Percentiles rank a stretch among this genome's conserved stretches.
phyloP scores from a whole-genome alignment of 805 yeast species.

The Novakomyces olei region DNA sequence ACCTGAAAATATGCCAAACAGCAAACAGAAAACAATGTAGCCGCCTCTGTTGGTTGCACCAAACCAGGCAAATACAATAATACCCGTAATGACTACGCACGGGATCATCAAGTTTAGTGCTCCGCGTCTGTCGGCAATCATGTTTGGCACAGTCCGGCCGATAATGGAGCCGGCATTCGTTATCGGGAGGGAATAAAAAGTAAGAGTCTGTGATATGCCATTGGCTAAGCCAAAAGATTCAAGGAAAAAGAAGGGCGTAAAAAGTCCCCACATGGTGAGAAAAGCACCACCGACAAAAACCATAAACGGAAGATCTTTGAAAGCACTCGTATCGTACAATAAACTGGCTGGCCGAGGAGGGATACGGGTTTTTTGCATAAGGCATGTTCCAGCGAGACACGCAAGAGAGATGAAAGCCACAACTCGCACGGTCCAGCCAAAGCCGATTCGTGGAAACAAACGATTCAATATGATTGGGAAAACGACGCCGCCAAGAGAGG shows the following conservation, averaged over 20 bases:
- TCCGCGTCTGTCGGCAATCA: conserved; percentile 27
- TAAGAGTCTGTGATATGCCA: conserved; percentile 10
- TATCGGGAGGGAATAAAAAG: conserved; percentile 16
- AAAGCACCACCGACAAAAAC: conserved; percentile 11
- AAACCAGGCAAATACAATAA: conserved; percentile 19
- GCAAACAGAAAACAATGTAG: conserved; percentile 13
- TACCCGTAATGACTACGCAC: conserved; percentile 13
- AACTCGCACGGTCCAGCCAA: conserved; percentile 31
- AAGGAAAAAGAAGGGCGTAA: conserved; percentile 16
- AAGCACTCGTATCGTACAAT: conserved; percentile 10
- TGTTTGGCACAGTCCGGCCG: conserved; percentile 31
- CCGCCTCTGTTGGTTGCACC: conserved; percentile 15
- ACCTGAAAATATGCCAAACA: conserved; percentile 16
- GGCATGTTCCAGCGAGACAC: conserved; percentile 11
- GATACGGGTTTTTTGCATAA: conserved; percentile 14
- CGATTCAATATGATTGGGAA: conserved; percentile 26
- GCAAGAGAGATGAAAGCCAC: conserved; percentile 24
- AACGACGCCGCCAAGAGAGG: conserved; percentile 29
- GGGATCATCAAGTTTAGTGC: conserved; percentile 21
- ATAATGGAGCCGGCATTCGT: conserved; percentile 20
- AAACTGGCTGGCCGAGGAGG: conserved; percentile 5
- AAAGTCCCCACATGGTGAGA: conserved; percentile 15
- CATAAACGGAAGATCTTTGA: conserved; percentile 13
- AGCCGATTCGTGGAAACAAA: conserved; percentile 24
- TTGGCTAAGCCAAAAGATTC: conserved; percentile 14